A percentile compares a stretch with the other conserved stretches of the same genome.
Evolutionary conservation across 257 asterid species (phyloP).

Genomic region (Solanum ossicruentum): DNA sequence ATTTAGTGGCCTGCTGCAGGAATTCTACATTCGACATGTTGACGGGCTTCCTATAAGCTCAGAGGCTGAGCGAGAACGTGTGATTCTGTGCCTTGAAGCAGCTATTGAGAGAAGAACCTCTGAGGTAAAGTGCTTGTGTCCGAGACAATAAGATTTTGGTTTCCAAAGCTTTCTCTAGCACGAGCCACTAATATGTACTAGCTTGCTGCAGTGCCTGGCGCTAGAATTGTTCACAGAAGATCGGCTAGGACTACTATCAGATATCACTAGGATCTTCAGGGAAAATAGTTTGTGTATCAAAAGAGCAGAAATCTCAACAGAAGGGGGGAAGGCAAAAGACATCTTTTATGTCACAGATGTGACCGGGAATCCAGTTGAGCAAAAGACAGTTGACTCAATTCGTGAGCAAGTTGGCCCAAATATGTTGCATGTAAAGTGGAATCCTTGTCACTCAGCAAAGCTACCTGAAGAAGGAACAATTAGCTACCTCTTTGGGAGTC

Average conservation of each 20-base stretch:
- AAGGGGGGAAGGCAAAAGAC: constrained; percentile 52
- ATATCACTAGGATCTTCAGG: constrained; percentile 64
- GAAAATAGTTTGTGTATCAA: constrained; percentile 57
- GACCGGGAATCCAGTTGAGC: constrained; percentile 53
- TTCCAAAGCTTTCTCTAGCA: neutral
- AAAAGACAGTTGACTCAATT: constrained; percentile 49
- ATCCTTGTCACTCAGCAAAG: constrained; percentile 17
- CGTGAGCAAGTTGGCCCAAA: constrained; percentile 53
- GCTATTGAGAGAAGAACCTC: constrained; percentile 72
- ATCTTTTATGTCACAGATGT: constrained; percentile 66
- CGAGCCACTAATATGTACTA: neutral
- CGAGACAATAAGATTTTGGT: neutral
- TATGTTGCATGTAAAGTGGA: constrained; percentile 43
- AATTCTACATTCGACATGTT: constrained; percentile 65
- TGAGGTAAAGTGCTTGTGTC: constrained; percentile 26
- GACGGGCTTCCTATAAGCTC: constrained; percentile 76
- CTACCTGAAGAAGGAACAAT: constrained; percentile 40
- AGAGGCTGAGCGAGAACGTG: constrained; percentile 76
- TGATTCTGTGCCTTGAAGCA: constrained; percentile 69
- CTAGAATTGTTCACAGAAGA: constrained; percentile 54
- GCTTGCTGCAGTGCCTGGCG: constrained; percentile 48
- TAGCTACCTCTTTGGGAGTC: constrained; percentile 42
- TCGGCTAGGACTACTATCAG: constrained; percentile 61
- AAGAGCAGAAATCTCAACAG: constrained; percentile 73
- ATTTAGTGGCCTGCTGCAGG: constrained; percentile 20